Evolutionary conservation across 192 early-diverging fungal genomes (phyloP), one percentile per base, ranked within the genome.

Genomic region (Geranomyces michiganensis): DNA sequence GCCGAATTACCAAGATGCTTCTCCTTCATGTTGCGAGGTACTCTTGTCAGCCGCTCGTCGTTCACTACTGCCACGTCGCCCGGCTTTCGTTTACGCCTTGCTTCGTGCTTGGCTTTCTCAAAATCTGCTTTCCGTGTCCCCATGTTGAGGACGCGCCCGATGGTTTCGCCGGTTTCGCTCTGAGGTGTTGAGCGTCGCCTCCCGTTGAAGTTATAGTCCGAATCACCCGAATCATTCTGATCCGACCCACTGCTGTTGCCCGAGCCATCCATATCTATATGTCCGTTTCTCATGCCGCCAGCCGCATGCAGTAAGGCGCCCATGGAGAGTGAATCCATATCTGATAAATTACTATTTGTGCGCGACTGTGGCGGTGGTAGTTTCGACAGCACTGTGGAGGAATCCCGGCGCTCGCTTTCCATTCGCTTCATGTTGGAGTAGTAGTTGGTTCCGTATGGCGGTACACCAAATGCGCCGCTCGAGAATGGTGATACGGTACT

Each of bases 31-130:
- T 59, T 58, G 15, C 45, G 43, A 10, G 76, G 75, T 7, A 75
- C 30, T 26, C 33, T 62, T 12, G 41, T 49, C 7, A 82, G 48
- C 26, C 79, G 31, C 49, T 74, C 73, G 56, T 82, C 81, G 60
- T 81, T 82, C 6, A 81, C 66, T 33, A 82, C 76, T 13, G 71
- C 62, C 14, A 78, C 71, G 44, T 78, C 71, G n/a, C 76, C 75
- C 14, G 72, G 59, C 53, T 80, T 72, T 19, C 60, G 27, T 58
- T 29, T 45, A 10, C 64, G 60, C 27, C 61, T 78, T 15, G 49
- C 60, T 43, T 73, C 73, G 41, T 75, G 41, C 22, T 70, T 70
- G 7, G 56, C 51, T 32, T 70, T 43, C 27, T 63, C 63, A 17
- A 75, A 51, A 19, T 72, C 62, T 22, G 70, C 62, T 33, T 72